phyloP scores from a whole-genome alignment of 305 asterid species.

The Stenogyne calaminthoides region DNA sequence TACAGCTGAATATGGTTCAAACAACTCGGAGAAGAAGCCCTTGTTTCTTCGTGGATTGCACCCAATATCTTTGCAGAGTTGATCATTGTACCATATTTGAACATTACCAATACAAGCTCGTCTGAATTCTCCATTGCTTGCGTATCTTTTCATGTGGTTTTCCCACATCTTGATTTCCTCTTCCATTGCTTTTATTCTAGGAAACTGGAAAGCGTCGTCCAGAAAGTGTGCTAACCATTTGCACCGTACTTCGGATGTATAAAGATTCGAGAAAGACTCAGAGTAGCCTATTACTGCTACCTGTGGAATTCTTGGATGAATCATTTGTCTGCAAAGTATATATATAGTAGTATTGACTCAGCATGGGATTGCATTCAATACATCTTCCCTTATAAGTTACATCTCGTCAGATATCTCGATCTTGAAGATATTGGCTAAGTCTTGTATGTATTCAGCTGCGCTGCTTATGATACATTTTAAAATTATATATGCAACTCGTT shows the following conservation, averaged over 20 bases:
- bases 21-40: conserved; percentile 44
- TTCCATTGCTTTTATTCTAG: conserved; percentile 61
- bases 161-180: conserved; percentile 54
- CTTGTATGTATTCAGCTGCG: too few species aligned
- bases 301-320: conserved; percentile 67
- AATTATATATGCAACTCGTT: too few species aligned
- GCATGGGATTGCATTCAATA: too few species aligned
- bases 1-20: conserved; percentile 41
- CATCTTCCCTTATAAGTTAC: too few species aligned
- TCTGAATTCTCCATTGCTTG: conserved; percentile 38
- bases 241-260: conserved; percentile 54
- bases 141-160: conserved; percentile 46
- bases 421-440: too few species aligned
- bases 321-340: conserved; percentile 45
- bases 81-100: conserved; percentile 65
- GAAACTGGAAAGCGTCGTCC: conserved; percentile 41
- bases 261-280: conserved; percentile 48
- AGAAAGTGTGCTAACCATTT: conserved; percentile 57
- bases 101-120: conserved; percentile 47
- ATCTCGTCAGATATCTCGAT: too few species aligned
- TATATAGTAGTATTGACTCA: too few species aligned
- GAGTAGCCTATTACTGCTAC: conserved; percentile 60
- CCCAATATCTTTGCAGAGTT: conserved; percentile 59
- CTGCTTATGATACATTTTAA: too few species aligned
- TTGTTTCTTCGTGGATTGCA: conserved; percentile 59